A percentile compares a stretch with the other conserved stretches of the same genome.
phyloP scores from a whole-genome alignment of 2,329 filamentous ascomycete genomes.

The Escovopsis sp. region DNA sequence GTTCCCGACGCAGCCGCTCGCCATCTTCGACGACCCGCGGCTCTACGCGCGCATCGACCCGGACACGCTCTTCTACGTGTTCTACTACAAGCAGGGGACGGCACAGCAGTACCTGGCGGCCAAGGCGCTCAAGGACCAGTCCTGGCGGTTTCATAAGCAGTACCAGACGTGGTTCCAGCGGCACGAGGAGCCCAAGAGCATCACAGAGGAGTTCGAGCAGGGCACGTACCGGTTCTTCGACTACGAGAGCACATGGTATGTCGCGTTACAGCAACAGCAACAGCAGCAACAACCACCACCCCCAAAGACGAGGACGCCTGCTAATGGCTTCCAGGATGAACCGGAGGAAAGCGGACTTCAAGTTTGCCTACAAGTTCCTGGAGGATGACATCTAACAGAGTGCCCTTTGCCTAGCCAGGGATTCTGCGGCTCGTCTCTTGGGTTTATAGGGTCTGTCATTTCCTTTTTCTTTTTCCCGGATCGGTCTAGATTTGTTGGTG shows the following conservation, averaged over 20 bases:
- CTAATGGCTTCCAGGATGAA: slow-evolving; percentile 64
- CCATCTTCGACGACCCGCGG: slow-evolving; percentile 80
- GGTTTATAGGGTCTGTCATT: too few species aligned
- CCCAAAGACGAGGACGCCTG: too few species aligned
- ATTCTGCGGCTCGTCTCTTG: too few species aligned
- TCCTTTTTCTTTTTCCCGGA: too few species aligned
- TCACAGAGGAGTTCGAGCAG: slow-evolving; percentile 97
- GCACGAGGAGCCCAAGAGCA: slow-evolving; percentile 95
- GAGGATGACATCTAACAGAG: slow-evolving; percentile 64
- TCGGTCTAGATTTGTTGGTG: too few species aligned
- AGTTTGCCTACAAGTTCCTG: slow-evolving; percentile 94
- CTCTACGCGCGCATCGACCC: slow-evolving; percentile 84
- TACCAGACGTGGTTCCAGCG: slow-evolving; percentile 99
- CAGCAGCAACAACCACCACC: too few species aligned
- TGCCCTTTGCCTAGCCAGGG: too few species aligned
- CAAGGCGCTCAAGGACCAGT: slow-evolving; percentile 94
- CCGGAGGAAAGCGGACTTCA: slow-evolving; percentile 91
- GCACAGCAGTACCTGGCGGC: slow-evolving; percentile 93
- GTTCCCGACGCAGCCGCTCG: slow-evolving; percentile 84
- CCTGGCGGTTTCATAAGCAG: slow-evolving; percentile 98
- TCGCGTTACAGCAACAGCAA: not conserved
- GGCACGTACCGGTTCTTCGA: slow-evolving; percentile 99
- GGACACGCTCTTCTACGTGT: slow-evolving; percentile 94
- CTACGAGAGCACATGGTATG: slow-evolving; percentile 96
- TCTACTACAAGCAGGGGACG: slow-evolving; percentile 95